Conservation (phyloP, 768 basidiomycete genomes). For the Phaeotremella skinneri region DNA sequence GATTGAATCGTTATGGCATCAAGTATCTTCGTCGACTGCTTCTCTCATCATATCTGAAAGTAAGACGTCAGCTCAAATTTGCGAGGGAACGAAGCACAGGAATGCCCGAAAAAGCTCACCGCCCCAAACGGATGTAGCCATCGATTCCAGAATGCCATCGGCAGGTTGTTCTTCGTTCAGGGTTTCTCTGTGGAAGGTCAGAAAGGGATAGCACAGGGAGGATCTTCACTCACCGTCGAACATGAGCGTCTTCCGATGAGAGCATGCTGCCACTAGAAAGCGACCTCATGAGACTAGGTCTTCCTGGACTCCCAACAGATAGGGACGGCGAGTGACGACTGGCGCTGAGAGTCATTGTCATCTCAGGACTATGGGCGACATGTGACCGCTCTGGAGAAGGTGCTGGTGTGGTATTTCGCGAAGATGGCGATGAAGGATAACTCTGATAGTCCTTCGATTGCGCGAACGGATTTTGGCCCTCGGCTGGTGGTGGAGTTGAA, state of each 20-base stretch:
- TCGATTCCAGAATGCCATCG: slow-evolving; percentile 21
- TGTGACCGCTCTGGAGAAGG: slow-evolving; percentile 12
- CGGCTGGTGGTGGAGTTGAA: slow-evolving; percentile 25
- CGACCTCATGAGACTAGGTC: slow-evolving; percentile 16
- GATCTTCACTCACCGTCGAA: slow-evolving; percentile 22
- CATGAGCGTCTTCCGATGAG: slow-evolving; percentile 34
- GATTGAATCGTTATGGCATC: neutral
- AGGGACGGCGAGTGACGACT: slow-evolving; percentile 20
- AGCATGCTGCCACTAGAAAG: slow-evolving; percentile 34
- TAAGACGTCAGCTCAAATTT: neutral
- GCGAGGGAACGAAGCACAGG: neutral
- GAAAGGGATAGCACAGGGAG: neutral
- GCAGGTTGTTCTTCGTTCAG: slow-evolving; percentile 13
- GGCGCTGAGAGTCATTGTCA: neutral
- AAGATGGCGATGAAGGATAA: slow-evolving; percentile 11
- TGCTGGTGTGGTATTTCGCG: slow-evolving; percentile 1
- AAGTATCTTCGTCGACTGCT: slow-evolving; percentile 31
- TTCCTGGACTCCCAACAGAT: slow-evolving; percentile 13
- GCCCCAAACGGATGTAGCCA: slow-evolving; percentile 37
- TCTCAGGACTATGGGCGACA: neutral
- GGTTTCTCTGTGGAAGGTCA: slow-evolving; percentile 7
- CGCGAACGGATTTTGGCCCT: slow-evolving; percentile 28
- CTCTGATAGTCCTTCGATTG: neutral
- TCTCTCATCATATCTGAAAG: slow-evolving; percentile 43
- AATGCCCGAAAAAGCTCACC: slow-evolving; percentile 24